These are phyloP conservation scores for Saturnispora silvae DNA, from an alignment of 805 yeast species.

Conservation along the genomic window DNA sequence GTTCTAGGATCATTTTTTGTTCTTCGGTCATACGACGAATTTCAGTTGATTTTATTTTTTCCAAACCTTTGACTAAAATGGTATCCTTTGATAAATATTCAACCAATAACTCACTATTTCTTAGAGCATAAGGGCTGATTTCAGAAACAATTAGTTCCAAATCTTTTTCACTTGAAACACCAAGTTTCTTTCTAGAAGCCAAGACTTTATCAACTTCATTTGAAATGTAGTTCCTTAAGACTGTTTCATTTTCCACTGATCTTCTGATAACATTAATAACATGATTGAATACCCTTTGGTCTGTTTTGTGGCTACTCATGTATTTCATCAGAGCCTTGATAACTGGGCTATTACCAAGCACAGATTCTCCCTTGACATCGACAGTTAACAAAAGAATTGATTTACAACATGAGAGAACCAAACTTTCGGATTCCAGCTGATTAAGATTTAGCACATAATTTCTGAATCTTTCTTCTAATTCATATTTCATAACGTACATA, in stretches of 20 bases:
- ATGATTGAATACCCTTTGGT: conserved; percentile 33
- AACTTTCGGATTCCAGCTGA: conserved; percentile 31
- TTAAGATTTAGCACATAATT: conserved; percentile 32
- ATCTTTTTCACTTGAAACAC: conserved; percentile 23
- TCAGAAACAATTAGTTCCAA: conserved; percentile 39
- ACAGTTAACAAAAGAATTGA: conserved; percentile 41
- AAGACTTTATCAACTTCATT: conserved; percentile 41
- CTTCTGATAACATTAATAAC: conserved; percentile 50
- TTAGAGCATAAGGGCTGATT: conserved; percentile 34
- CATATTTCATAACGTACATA: conserved; percentile 17
- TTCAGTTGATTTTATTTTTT: conserved; percentile 15
- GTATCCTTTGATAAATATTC: conserved; percentile 16
- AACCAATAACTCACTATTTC: conserved; percentile 23
- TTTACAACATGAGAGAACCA: conserved; percentile 46
- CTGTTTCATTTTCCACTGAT: conserved; percentile 52
- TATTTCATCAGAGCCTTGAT: conserved; percentile 37
- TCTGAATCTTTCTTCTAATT: conserved; percentile 29
- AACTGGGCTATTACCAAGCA: conserved; percentile 16
- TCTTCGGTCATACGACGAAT: conserved; percentile 17
- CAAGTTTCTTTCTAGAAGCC: conserved; percentile 12
- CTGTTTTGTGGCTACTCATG: conserved; percentile 28
- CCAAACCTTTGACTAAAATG: conserved; percentile 5
- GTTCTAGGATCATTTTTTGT: conserved; percentile 13
- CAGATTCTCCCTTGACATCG: neutral
- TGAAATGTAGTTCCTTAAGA: conserved; percentile 38